Base-by-base conservation (phyloP, 225 moss, liverwort and hornwort species). In the Marchantia paleacea region DNA sequence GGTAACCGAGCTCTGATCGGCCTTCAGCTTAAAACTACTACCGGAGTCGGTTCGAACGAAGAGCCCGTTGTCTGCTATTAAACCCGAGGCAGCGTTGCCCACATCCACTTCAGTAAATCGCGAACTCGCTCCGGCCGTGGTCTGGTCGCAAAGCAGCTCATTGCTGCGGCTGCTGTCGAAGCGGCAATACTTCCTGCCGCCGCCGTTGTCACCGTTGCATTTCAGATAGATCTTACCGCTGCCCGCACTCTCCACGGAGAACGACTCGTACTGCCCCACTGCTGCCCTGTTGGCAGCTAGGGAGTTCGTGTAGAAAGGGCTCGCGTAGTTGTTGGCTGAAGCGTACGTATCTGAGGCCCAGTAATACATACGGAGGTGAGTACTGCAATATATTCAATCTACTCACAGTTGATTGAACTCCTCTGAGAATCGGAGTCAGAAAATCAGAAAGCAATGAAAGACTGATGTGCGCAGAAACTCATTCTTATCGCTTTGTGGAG, bases 181-280 rank as follows among this genome's bases (percentile, higher is more conserved):
- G 51, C 73, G 73, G 73, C 50, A 48, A 39, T 73, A 73, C 9
- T 14, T 30, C 39, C 5, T 2, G 39, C 39, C 39, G 39, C 39
- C 39, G 13, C 57, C 19, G 15, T 73, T 73, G 51, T 73, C 48
- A 0, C 22, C 20, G 18, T 50, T 11, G 73, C 49, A 73, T 24
- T n/a, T 50, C 51, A 73, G 51, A 24, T 48, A 48, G 22, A 73
- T 25, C 2, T 11, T 19, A 20, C 50, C 50, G 22, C 22, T 73
- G 20, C 73, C 51, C 6, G 18, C 73, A 20, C 15, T 20, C 51
- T 73, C 73, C 73, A 73, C 73, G 22, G 18, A 12, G 73, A 73
- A 73, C 25, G 50, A 50, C 52, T 73, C 73, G 73, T 73, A 73
- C 51, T 73, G 73, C 22, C 73, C 73, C 22, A 73, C 73, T 11